Evolutionary conservation across 495 filamentous ascomycete genomes (phyloP).

Genomic region (Bathelium albidoporum): DNA sequence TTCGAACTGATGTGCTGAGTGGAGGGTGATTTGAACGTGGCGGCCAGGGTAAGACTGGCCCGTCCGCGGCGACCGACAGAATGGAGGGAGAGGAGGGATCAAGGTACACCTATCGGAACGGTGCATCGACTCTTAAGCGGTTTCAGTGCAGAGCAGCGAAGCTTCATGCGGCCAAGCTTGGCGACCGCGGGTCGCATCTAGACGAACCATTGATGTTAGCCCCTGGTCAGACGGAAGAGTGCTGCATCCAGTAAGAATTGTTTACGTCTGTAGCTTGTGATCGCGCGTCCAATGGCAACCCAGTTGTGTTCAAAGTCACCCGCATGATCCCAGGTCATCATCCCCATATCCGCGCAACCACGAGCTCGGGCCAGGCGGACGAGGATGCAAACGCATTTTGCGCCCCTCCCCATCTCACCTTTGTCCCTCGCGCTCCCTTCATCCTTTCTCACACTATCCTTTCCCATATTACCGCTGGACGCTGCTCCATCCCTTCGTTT

Average conservation of each 20-base stretch:
- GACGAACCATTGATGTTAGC: not conserved
- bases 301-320: not conserved
- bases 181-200: not conserved
- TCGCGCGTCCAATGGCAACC: not conserved
- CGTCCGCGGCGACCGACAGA: not conserved
- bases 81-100: not conserved
- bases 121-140: not conserved
- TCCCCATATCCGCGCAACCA: slow-evolving; percentile 2
- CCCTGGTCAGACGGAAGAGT: not conserved
- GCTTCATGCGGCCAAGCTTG: not conserved
- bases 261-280: not conserved
- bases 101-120: not conserved
- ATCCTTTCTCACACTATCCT: not conserved
- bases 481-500: slow-evolving; percentile 4
- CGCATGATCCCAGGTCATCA: not conserved
- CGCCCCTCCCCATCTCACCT: not conserved
- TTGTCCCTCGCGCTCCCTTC: not conserved
- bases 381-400: not conserved
- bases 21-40: not conserved
- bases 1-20: not conserved
- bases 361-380: not conserved
- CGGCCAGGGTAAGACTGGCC: not conserved
- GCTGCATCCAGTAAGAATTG: not conserved
- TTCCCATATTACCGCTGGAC: not conserved
- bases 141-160: not conserved